Conservation (phyloP, 768 basidiomycete genomes). For the Serendipita sp. region DNA sequence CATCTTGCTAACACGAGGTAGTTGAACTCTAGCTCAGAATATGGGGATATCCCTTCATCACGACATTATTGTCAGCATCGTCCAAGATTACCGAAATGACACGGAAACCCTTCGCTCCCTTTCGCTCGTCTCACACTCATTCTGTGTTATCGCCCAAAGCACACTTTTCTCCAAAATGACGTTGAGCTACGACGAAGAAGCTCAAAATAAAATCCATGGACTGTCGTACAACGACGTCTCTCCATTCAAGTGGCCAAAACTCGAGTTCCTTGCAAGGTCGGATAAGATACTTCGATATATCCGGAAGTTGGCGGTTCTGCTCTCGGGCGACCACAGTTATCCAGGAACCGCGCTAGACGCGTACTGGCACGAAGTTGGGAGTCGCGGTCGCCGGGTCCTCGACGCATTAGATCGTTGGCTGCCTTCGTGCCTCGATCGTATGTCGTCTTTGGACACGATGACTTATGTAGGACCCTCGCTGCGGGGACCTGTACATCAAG, state of each 20-base stretch:
- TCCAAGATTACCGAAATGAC: background rate
- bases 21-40: background rate
- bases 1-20: too few relatives aligned
- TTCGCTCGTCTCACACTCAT: background rate
- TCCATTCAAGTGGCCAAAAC: background rate
- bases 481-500: background rate
- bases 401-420: too few relatives aligned
- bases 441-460: background rate
- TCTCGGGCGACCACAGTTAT: background rate
- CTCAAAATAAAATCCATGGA: background rate
- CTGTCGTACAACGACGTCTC: too few relatives aligned
- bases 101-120: background rate
- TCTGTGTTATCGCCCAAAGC: background rate
- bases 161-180: background rate
- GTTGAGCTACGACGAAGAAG: background rate
- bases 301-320: background rate
- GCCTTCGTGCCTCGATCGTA: too few relatives aligned
- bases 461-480: background rate
- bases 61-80: background rate
- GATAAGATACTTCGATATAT: background rate
- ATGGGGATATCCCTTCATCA: background rate
- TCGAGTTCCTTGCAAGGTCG: background rate
- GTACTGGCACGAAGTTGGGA: too few relatives aligned
- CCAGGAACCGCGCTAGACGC: background rate
- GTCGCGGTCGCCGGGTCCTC: too few relatives aligned